Base-by-base conservation (phyloP, 2,329 filamentous ascomycete species). In the Claviceps africana region DNA sequence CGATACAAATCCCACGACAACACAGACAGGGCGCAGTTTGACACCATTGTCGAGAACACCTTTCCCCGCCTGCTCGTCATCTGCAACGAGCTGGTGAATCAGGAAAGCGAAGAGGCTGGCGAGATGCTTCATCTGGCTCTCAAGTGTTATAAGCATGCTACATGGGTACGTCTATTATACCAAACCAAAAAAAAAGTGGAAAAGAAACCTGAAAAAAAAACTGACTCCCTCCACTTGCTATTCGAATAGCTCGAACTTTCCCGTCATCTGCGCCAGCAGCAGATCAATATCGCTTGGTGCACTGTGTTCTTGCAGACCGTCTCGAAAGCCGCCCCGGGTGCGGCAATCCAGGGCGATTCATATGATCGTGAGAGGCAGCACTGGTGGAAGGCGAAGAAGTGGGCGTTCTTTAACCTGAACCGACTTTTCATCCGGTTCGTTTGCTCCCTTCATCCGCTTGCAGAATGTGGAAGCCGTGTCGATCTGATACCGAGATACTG, bases 321-420 rank as follows among this genome's bases (percentile, higher is more conserved):
- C 37, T 83, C 85, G 59, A 97, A 97, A 70, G 73, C 83, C 22
- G 82, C 87, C 37, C 93, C 93, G 4, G 77, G 85, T 52, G 82
- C 77, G 59, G 85, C 90, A 37, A 83, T 97, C 78, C 88, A 94
- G 55, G 87, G 87, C 55, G 88, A 83, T 54, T 72, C 85, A 50
- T 82, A 88, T 54, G 91, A 97, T 64, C 82, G 93, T 53, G 93
- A 97, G 69, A 80, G 85, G 62, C 90, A 95, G 65, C 89, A 96
- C 68, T 98, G 93, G 91, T 98, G 91, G 91, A 98, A 97, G 75
- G 87, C 90, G 57, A 97, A 97, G 82, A 98, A 98, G 71, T 97
- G 93, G 93, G 86, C 91, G 15, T 98, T 96, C 69, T 95, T 93
- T 63, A 97, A 97, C 69, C 72, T 98, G 60, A 98, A 98, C 72